A percentile compares a stretch with the other conserved stretches of the same genome.
phyloP scores from a whole-genome alignment of 139 green algal genomes.

The Coelastrella sp. region DNA sequence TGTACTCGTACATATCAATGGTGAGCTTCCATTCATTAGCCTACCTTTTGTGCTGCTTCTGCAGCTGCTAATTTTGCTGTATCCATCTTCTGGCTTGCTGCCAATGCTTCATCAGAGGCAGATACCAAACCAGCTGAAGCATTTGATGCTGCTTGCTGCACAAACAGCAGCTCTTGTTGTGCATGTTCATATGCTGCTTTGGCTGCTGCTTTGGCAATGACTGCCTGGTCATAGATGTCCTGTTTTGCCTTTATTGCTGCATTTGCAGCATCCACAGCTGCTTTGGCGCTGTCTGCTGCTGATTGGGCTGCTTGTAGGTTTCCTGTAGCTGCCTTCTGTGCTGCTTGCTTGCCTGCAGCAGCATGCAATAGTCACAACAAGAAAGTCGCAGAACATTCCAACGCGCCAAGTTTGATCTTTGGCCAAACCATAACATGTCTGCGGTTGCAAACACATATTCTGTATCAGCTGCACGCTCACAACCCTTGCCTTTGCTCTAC shows the following conservation, averaged over 20 bases:
- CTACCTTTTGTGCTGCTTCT: slow-evolving; percentile 21
- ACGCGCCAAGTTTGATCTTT: not conserved
- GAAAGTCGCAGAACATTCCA: not conserved
- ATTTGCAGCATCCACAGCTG: slow-evolving; percentile 6
- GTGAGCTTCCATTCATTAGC: no score
- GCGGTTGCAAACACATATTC: no score
- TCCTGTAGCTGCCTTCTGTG: not conserved
- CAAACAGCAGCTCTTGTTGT: slow-evolving; percentile 9
- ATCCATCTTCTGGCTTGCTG: slow-evolving; percentile 14
- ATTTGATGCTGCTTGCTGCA: slow-evolving; percentile 29
- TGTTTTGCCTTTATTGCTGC: slow-evolving; percentile 31
- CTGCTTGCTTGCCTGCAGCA: slow-evolving; percentile 20
- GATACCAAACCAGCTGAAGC: slow-evolving; percentile 2
- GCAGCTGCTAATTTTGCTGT: slow-evolving; percentile 17
- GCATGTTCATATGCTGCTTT: slow-evolving; percentile 25
- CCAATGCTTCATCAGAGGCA: slow-evolving; percentile 8
- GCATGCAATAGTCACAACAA: not conserved
- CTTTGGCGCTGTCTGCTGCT: slow-evolving; percentile 4
- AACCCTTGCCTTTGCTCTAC: no score
- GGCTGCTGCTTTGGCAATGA: slow-evolving; percentile 30
- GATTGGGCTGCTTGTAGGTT: slow-evolving; percentile 6
- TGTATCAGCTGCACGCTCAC: no score
- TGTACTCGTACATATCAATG: no score
- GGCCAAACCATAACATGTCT: no score
- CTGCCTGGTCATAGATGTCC: slow-evolving; percentile 22